Evolutionary conservation across 768 basidiomycete species (phyloP).

Genomic region (Mycena floridula): DNA sequence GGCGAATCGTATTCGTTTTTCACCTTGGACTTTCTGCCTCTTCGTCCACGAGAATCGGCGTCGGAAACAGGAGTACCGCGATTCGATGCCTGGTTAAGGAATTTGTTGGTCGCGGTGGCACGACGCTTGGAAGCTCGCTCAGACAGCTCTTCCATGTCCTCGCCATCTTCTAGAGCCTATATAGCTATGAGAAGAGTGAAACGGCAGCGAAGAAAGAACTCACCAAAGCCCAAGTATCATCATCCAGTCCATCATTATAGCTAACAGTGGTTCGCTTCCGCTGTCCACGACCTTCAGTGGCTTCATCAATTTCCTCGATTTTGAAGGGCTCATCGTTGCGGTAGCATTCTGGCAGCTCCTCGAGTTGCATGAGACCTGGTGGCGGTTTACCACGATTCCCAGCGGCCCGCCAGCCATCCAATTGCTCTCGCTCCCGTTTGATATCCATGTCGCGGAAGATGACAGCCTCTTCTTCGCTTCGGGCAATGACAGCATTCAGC

Average conservation of each 20-base stretch:
- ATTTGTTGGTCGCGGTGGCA: constrained; percentile 52
- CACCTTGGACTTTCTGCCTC: constrained; percentile 58
- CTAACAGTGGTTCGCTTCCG: constrained; percentile 78
- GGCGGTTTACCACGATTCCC: constrained; percentile 80
- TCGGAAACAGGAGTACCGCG: constrained; percentile 63
- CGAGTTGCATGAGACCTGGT: constrained; percentile 69
- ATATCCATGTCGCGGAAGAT: constrained; percentile 82
- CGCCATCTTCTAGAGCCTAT: constrained; percentile 75
- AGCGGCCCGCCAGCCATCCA: constrained; percentile 60
- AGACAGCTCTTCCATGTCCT: constrained; percentile 69
- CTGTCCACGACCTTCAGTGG: constrained; percentile 78
- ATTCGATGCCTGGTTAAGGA: constrained; percentile 52
- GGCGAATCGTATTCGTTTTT: constrained; percentile 46
- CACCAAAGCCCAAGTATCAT: constrained; percentile 90
- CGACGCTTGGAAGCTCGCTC: constrained; percentile 65
- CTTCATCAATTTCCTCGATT: constrained; percentile 50
- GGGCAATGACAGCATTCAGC: constrained; percentile 87
- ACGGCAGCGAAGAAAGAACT: constrained; percentile 15
- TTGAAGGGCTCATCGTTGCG: constrained; percentile 79
- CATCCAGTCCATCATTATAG: constrained; percentile 91
- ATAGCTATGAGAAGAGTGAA: constrained; percentile 3
- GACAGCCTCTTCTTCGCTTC: constrained; percentile 69
- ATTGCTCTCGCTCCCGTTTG: constrained; percentile 63
- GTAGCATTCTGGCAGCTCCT: constrained; percentile 92
- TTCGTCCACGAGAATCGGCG: constrained; percentile 52